Evolutionary conservation across 2,329 filamentous ascomycete genomes (phyloP).

Genomic region (Didymella glomerata): DNA sequence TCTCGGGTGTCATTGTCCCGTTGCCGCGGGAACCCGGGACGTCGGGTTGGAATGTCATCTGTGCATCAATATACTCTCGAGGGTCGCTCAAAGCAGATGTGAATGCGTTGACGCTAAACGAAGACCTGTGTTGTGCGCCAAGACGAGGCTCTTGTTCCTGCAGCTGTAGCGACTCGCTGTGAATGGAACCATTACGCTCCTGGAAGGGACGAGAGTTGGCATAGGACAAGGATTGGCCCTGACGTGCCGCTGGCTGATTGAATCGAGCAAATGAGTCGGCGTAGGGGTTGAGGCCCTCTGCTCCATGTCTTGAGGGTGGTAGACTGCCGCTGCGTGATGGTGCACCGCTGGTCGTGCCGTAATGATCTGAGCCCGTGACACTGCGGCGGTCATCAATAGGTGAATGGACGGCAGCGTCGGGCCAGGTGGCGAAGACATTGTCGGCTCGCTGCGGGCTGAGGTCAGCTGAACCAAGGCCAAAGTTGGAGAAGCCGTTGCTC

Average conservation of each 20-base stretch:
- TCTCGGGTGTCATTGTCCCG: constrained; percentile 50
- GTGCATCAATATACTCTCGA: constrained; percentile 40
- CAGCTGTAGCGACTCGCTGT: constrained; percentile 48
- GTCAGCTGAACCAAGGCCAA: constrained; percentile 44
- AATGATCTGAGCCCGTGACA: constrained; percentile 54
- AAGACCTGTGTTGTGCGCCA: constrained; percentile 46
- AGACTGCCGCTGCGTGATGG: constrained; percentile 64
- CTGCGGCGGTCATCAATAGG: constrained; percentile 55
- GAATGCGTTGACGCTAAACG: constrained; percentile 42
- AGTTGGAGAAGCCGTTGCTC: constrained; percentile 46
- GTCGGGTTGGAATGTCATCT: constrained; percentile 31
- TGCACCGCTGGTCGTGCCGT: constrained; percentile 54
- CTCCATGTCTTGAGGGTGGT: constrained; percentile 64
- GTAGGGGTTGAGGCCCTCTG: constrained; percentile 50
- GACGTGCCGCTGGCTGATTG: constrained; percentile 52
- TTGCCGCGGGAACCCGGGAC: constrained; percentile 29
- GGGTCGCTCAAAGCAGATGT: constrained; percentile 33
- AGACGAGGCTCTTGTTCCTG: constrained; percentile 47
- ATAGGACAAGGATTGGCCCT: constrained; percentile 60
- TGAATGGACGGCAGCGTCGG: constrained; percentile 49
- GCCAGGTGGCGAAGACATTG: constrained; percentile 44
- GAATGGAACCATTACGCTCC: constrained; percentile 51
- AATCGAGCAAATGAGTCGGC: constrained; percentile 41
- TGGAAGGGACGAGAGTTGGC: constrained; percentile 46
- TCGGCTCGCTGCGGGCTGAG: constrained; percentile 39